Base-by-base conservation (phyloP, 2,329 filamentous ascomycete genomes). In the Immersiporthe knoxdaviesiana region DNA sequence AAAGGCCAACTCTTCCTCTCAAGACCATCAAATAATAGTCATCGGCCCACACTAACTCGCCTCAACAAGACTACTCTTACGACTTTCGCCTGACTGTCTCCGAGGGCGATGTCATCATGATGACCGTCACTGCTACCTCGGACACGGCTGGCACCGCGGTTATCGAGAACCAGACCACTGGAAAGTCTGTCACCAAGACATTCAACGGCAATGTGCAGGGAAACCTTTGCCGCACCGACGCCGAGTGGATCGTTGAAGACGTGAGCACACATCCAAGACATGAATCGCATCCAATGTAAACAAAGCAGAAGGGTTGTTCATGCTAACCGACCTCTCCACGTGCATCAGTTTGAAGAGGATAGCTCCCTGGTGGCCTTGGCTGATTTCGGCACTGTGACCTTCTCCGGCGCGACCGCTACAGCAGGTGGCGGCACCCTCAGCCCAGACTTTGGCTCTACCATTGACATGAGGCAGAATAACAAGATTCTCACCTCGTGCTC, bases 201-300 rank as follows among this genome's bases (percentile, higher is more conserved):
- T 83, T 89, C 75, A 78, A 73, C 54, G 80, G 78, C 64, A 44
- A 54, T 32, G 47, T 56, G 16, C n/a, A 67, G 14, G 65, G 65
- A 3, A 32, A 41, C 47, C 65, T 67, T 7, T 67, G 65, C 65
- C 79, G 84, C 52, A 74, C 75, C 0, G 87, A 87, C 71, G 87
- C 85, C 14, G 87, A 89, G 74, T 89, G 87, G 86, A 88, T 89
- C 71, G 85, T 88, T 11, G 86, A 88, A 77, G 84, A 85, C 67
- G 65, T 67, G 27, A 67, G 58, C 37, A 4, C 2, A 7, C 3
- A n/a, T 5, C n/a, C 18, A 18, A 8, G 21, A 6, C 8, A n/a
- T n/a, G n/a, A n/a, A n/a, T n/a, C n/a, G n/a, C n/a, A n/a, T n/a
- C n/a, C n/a, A n/a, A 1, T 2, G 21, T 35, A 1, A 39, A 16